Percentiles rank a stretch among this genome's conserved stretches.
These are phyloP conservation scores for Termitomyces sp. DNA, from an alignment of 768 basidiomycete genomes.

Conservation along the genomic window DNA sequence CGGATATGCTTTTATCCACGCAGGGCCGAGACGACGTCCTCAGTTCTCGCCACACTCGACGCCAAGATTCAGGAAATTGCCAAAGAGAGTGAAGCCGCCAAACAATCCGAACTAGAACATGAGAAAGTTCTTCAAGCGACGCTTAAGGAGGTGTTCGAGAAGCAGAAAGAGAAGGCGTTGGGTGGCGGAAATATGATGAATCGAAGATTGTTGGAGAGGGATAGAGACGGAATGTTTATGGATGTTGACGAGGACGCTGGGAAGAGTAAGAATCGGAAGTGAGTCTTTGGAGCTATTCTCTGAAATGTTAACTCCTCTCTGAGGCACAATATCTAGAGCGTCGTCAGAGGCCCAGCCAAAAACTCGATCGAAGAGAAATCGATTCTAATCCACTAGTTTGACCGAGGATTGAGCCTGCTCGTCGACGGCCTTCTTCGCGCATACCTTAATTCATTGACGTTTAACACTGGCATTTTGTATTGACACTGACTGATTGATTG, in stretches of 20 bases:
- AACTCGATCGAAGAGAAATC: constrained; percentile 53
- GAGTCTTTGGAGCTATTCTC: constrained; percentile 19
- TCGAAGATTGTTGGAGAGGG: constrained; percentile 16
- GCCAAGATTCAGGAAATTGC: constrained; percentile 58
- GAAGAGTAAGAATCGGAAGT: constrained; percentile 62
- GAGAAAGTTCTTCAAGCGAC: constrained; percentile 47
- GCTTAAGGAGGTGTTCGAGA: constrained; percentile 60
- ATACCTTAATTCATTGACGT: background rate
- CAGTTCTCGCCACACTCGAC: constrained; percentile 70
- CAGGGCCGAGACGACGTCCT: constrained; percentile 68
- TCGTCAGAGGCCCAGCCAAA: constrained; percentile 40
- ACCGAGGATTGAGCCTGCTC: background rate
- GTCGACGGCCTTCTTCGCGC: background rate
- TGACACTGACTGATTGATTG: background rate
- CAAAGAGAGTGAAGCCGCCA: constrained; percentile 33
- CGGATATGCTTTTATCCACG: constrained; percentile 3
- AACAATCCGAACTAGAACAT: constrained; percentile 44
- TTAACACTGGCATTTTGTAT: background rate
- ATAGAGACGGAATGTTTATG: constrained; percentile 42
- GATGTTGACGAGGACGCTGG: constrained; percentile 59
- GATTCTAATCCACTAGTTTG: constrained; percentile 42
- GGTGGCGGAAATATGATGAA: constrained; percentile 17
- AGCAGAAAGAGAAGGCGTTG: constrained; percentile 54
- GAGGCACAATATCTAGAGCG: constrained; percentile 22
- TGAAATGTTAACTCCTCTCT: background rate